phyloP scores from a whole-genome alignment of 306 rosid genomes.

The Quercus robur region DNA sequence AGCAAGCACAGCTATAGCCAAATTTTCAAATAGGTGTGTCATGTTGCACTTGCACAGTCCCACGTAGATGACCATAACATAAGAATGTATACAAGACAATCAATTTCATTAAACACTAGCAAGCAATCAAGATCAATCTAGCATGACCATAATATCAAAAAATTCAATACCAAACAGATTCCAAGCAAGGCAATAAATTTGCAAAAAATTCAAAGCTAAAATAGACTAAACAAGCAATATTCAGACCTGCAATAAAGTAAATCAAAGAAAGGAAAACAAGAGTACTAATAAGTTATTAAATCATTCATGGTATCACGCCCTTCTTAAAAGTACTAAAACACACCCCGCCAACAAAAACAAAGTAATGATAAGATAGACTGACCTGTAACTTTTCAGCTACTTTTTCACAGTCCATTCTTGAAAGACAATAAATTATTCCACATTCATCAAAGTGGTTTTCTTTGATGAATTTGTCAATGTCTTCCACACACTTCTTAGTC shows the following conservation, averaged over 20 bases:
- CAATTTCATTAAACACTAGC: not conserved
- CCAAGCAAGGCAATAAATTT: not conserved
- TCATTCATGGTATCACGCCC: not conserved
- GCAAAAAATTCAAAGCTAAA: not conserved
- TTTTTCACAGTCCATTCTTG: conserved; percentile 98
- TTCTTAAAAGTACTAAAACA: conserved; percentile 2
- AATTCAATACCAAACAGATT: not conserved
- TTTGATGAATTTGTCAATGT: conserved; percentile 82
- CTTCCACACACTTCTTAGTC: conserved; percentile 90
- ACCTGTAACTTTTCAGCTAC: conserved; percentile 93
- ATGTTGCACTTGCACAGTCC: too few relatives aligned
- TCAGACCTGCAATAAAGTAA: not conserved
- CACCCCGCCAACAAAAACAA: conserved; percentile 6
- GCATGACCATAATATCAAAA: not conserved
- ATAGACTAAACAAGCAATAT: not conserved
- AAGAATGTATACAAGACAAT: not conserved
- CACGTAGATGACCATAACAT: not conserved
- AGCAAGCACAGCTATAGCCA: not conserved
- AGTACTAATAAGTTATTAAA: not conserved
- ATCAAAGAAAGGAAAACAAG: not conserved
- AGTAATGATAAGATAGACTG: conserved; percentile 25
- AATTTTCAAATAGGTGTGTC: not conserved
- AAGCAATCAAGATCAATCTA: not conserved
- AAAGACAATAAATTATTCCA: conserved; percentile 95
- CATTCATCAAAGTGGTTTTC: conserved; percentile 90